Conservation (phyloP, 2,329 filamentous ascomycete species). For the Madurella mycetomatis region DNA sequence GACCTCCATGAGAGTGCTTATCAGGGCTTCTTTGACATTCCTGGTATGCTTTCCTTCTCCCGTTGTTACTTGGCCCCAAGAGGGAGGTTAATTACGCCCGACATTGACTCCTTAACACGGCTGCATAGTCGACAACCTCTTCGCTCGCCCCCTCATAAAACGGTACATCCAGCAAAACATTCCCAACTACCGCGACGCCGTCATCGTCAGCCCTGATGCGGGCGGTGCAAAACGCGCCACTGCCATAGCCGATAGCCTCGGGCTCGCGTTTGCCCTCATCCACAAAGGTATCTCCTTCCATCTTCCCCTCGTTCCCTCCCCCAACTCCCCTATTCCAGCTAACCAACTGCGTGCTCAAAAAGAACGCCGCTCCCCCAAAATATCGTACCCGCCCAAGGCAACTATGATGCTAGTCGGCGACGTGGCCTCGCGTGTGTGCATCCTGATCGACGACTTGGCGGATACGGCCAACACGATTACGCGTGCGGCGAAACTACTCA, state of each 20-base stretch:
- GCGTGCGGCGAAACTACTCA: constrained; percentile 90
- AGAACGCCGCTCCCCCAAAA: constrained; percentile 59
- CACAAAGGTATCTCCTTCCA: constrained; percentile 71
- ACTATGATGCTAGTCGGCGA: constrained; percentile 82
- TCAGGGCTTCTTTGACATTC: constrained; percentile 52
- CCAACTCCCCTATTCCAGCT: neutral
- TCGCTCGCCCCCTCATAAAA: constrained; percentile 71
- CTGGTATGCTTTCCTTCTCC: constrained; percentile 12
- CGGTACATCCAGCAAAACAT: constrained; percentile 75
- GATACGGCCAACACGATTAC: constrained; percentile 98
- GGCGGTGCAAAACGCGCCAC: constrained; percentile 95
- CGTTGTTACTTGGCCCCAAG: neutral
- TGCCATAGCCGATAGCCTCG: constrained; percentile 89
- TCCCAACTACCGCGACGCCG: constrained; percentile 76
- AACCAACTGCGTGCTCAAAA: neutral
- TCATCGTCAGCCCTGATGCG: constrained; percentile 94
- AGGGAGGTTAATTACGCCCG: neutral
- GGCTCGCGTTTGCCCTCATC: constrained; percentile 93
- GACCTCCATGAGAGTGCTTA: constrained; percentile 91
- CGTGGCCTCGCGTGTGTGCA: constrained; percentile 67
- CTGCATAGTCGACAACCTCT: constrained; percentile 78
- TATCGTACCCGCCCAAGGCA: constrained; percentile 71
- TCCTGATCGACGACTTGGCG: constrained; percentile 89
- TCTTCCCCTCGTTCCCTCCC: neutral
- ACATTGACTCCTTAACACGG: neutral